Base-by-base conservation (phyloP, 164 flowering plant species). In the Berberis vulgaris region DNA sequence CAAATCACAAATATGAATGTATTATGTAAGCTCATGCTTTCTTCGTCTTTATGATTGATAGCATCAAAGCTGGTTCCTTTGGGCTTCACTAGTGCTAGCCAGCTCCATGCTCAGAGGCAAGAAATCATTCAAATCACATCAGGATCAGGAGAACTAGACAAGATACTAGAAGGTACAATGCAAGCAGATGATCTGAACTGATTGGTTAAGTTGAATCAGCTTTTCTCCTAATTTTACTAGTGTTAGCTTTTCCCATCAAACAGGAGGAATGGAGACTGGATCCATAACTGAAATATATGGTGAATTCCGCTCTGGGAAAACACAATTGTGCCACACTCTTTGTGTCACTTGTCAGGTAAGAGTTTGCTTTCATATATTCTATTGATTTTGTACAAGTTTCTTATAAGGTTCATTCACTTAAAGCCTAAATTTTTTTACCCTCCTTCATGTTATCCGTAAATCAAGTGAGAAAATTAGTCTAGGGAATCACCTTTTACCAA, bases 281-380 rank as follows among this genome's bases (percentile, higher is more conserved):
- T 88, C 98, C 47, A 90, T 93, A 56, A 90, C 98, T 67, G 98
- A 93, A 76, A 43, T 93, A 54, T 93, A 93, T 79, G 98, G 97
- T 49, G 98, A 93, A 75, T 93, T 85, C 63, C 96, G 98, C 56
- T 83, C 89, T 67, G 98, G 97, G 64, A 93, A 93, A 77, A 90
- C 98, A 74, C 98, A 93, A 74, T 77, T 90, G 55, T 93, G 98
- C 69, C 98, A 93, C 76, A 93, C 98, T 11, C 81, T 93, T 1
- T 90, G 98, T 50, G 98, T 93, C 54, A 85, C 97, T 68, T 93
- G 98, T 83, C 98, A 93, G 78, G 98, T 93, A 80, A 74, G 77
- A 50, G 7, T 49, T 49, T 42, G 7, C 63, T 38, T 6, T 38
- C 26, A 12, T 13, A 5, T 41, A 12, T 68, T 38, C 6, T 42